Evolutionary conservation across 805 yeast species (phyloP).

Genomic region (Wickerhamiella nectarea): DNA sequence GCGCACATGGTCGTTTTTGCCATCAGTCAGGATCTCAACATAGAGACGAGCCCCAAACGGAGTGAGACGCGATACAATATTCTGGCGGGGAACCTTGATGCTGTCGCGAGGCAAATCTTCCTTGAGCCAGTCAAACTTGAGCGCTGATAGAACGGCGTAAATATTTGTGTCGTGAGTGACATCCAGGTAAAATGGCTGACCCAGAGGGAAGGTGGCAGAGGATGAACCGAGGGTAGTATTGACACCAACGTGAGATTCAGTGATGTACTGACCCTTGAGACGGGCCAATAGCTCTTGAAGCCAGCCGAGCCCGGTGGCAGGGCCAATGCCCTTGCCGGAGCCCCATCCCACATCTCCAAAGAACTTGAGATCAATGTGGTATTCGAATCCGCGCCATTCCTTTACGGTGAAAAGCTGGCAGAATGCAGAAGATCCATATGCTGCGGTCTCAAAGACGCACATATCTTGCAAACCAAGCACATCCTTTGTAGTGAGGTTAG

Average conservation of each 20-base stretch:
- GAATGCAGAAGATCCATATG: slow-evolving; percentile 49
- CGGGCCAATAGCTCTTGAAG: slow-evolving; percentile 31
- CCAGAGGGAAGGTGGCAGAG: slow-evolving; percentile 28
- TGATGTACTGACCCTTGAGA: slow-evolving; percentile 36
- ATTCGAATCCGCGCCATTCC: slow-evolving; percentile 51
- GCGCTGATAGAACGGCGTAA: slow-evolving; percentile 45
- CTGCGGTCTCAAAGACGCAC: slow-evolving; percentile 68
- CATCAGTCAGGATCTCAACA: slow-evolving; percentile 25
- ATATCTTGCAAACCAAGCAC: slow-evolving; percentile 39
- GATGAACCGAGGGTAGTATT: slow-evolving; percentile 30
- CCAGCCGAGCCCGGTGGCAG: slow-evolving; percentile 48
- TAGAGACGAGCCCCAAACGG: slow-evolving; percentile 32
- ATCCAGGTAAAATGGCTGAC: slow-evolving; percentile 46
- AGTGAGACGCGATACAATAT: slow-evolving; percentile 29
- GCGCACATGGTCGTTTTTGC: slow-evolving; percentile 22
- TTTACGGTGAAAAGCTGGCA: slow-evolving; percentile 56
- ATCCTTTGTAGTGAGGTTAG: slow-evolving; percentile 38
- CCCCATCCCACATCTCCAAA: slow-evolving; percentile 58
- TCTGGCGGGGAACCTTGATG: slow-evolving; percentile 30
- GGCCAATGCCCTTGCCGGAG: slow-evolving; percentile 34
- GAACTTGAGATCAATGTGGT: slow-evolving; percentile 42
- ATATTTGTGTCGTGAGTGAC: slow-evolving; percentile 67
- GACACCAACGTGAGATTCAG: slow-evolving; percentile 34
- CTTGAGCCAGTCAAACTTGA: slow-evolving; percentile 37
- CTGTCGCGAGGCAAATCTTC: slow-evolving; percentile 34